Evolutionary conservation across 371 early-diverging fungal genomes (phyloP).

Genomic region (Mortierella polycephala): DNA sequence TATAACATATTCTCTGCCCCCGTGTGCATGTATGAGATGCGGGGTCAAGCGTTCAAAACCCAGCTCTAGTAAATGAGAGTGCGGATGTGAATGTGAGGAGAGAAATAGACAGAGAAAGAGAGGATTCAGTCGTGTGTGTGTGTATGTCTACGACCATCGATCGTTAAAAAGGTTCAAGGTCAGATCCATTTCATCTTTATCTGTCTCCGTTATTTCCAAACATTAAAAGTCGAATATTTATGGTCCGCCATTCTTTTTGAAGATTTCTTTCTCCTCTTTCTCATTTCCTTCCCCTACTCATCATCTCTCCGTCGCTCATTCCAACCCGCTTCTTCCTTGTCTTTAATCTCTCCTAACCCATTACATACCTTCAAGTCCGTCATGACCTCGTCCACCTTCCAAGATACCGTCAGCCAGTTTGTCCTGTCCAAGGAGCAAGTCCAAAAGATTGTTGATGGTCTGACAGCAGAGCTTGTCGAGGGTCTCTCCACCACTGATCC

Average conservation of each 20-base stretch:
- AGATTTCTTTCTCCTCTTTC: not conserved
- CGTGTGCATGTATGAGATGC: too few species aligned
- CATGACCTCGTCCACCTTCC: constrained; percentile 34
- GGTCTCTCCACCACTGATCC: constrained; percentile 63
- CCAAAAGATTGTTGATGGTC: constrained; percentile 61
- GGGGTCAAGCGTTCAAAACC: too few species aligned
- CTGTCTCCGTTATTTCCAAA: not conserved
- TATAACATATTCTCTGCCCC: too few species aligned
- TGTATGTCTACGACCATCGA: too few species aligned
- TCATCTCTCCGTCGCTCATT: not conserved
- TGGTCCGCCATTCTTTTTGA: constrained; percentile 4
- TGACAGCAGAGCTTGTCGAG: constrained; percentile 59
- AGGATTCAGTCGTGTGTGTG: too few species aligned
- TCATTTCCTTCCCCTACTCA: constrained; percentile 2
- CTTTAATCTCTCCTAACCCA: too few species aligned
- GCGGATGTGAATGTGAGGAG: too few species aligned
- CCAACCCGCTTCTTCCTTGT: not conserved
- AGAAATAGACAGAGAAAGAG: too few species aligned
- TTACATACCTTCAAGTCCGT: not conserved
- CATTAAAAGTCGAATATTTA: too few species aligned
- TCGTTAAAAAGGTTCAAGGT: too few species aligned
- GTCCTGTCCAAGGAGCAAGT: constrained; percentile 60
- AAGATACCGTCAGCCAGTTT: constrained; percentile 45
- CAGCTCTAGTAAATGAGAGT: too few species aligned
- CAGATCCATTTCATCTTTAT: not conserved